Conservation (phyloP, 805 yeast species). For the Zygosaccharomyces rouxii region DNA sequence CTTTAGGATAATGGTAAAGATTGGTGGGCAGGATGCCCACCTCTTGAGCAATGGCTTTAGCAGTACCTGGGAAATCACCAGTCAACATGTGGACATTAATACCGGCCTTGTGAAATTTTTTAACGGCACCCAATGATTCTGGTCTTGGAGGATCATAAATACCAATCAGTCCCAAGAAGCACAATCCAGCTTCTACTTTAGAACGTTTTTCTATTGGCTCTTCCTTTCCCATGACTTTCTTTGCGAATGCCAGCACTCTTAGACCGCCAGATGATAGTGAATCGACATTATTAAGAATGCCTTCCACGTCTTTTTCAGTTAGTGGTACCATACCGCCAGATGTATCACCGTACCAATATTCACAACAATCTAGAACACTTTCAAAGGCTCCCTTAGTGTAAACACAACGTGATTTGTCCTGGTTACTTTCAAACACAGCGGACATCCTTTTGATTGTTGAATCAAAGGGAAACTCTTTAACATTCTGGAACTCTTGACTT, state of each 20-base stretch:
- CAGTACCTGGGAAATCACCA: slow-evolving; percentile 88
- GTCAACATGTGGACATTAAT: slow-evolving; percentile 98
- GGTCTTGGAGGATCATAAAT: slow-evolving; percentile 98
- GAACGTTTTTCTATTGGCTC: slow-evolving; percentile 33
- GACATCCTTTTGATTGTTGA: slow-evolving; percentile 89
- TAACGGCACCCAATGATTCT: slow-evolving; percentile 70
- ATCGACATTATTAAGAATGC: slow-evolving; percentile 53
- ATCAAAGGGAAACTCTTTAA: slow-evolving; percentile 78
- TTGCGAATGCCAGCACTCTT: slow-evolving; percentile 80
- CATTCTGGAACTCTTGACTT: slow-evolving; percentile 42
- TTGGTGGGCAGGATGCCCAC: slow-evolving; percentile 79
- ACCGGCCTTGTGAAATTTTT: slow-evolving; percentile 80
- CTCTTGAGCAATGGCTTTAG: slow-evolving; percentile 77
- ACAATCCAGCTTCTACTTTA: slow-evolving; percentile 54
- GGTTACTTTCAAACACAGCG: slow-evolving; percentile 55
- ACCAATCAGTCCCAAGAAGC: slow-evolving; percentile 82
- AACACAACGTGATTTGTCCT: slow-evolving; percentile 49
- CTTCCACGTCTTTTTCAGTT: slow-evolving; percentile 44
- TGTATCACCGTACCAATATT: slow-evolving; percentile 55
- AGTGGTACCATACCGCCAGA: slow-evolving; percentile 44
- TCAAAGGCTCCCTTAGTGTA: slow-evolving; percentile 91
- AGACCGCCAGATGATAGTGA: slow-evolving; percentile 75
- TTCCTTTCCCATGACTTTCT: slow-evolving; percentile 31
- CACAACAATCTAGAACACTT: slow-evolving; percentile 58
- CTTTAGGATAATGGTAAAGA: slow-evolving; percentile 36